Conservation (phyloP, 352 stramenopile genomes). For the Phytophthora europaea region DNA sequence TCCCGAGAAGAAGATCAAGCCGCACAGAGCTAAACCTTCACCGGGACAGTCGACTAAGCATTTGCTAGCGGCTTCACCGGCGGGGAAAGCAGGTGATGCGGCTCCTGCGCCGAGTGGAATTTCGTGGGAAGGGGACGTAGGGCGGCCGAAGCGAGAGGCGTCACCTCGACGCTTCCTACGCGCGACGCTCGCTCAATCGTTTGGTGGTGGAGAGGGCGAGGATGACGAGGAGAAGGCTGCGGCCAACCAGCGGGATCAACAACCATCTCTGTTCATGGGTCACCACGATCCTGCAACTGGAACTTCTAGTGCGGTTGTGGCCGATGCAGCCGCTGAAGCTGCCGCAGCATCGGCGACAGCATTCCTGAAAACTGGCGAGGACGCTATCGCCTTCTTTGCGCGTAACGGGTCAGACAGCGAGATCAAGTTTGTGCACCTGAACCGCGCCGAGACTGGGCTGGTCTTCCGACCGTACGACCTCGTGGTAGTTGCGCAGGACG, state of each 20-base stretch:
- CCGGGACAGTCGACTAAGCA: constrained; percentile 23
- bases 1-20: constrained; percentile 47
- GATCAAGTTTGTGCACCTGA: constrained; percentile 97
- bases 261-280: constrained; percentile 54
- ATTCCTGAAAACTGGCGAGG: constrained; percentile 86
- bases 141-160: constrained; percentile 57
- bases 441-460: constrained; percentile 74
- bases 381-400: constrained; percentile 96
- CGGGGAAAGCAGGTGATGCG: constrained; percentile 13
- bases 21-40: constrained; percentile 22
- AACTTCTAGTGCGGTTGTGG: constrained; percentile 39
- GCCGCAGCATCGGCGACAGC: constrained; percentile 57
- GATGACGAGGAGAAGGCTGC: constrained; percentile 30
- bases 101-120: constrained; percentile 7
- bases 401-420: constrained; percentile 91
- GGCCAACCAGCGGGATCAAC: constrained; percentile 39
- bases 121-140: constrained; percentile 23
- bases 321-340: constrained; percentile 61
- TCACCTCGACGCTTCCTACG: constrained; percentile 78
- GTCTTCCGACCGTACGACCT: constrained; percentile 94
- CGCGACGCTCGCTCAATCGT: constrained; percentile 52
- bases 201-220: constrained; percentile 25
- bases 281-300: constrained; percentile 60
- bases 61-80: constrained; percentile 15
- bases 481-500: constrained; percentile 83